Conservation (phyloP, 108 stramenopile genomes). For the Craspedostauros australis region DNA sequence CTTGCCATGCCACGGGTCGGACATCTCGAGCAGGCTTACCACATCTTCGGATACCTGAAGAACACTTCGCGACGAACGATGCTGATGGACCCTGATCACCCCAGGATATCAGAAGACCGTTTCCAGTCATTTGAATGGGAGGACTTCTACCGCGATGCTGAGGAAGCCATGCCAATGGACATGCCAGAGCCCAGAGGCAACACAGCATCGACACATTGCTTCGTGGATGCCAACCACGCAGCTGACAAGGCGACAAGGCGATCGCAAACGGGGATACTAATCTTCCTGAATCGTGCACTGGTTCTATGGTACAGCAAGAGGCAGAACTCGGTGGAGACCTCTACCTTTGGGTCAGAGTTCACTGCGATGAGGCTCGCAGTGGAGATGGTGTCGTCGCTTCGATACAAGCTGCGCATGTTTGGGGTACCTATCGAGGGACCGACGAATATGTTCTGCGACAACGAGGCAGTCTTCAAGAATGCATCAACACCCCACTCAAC, state of each 20-base stretch:
- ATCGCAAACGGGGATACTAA: conserved; percentile 8
- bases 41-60: conserved; percentile 51
- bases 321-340: conserved; percentile 33
- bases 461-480: conserved; percentile 30
- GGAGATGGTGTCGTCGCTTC: conserved; percentile 34
- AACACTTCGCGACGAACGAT: conserved; percentile 9
- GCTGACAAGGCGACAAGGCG: conserved; percentile 11
- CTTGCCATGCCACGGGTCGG: conserved; percentile 47
- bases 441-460: conserved; percentile 29
- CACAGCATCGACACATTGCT: not conserved
- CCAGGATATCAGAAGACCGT: not conserved
- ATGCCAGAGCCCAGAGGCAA: conserved; percentile 23
- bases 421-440: conserved; percentile 35
- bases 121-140: conserved; percentile 8
- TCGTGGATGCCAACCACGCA: conserved; percentile 24
- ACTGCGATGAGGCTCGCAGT: conserved; percentile 36
- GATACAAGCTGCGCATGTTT: conserved; percentile 56
- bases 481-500: conserved; percentile 34
- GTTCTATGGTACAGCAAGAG: conserved; percentile 11
- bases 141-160: conserved; percentile 19
- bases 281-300: conserved; percentile 1
- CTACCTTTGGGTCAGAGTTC: conserved; percentile 39
- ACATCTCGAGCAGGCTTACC: conserved; percentile 36
- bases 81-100: not conserved
- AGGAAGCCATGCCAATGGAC: conserved; percentile 18